These are phyloP conservation scores for Talaromyces stipitatus DNA, from an alignment of 495 filamentous ascomycete genomes.

Conservation along the genomic window DNA sequence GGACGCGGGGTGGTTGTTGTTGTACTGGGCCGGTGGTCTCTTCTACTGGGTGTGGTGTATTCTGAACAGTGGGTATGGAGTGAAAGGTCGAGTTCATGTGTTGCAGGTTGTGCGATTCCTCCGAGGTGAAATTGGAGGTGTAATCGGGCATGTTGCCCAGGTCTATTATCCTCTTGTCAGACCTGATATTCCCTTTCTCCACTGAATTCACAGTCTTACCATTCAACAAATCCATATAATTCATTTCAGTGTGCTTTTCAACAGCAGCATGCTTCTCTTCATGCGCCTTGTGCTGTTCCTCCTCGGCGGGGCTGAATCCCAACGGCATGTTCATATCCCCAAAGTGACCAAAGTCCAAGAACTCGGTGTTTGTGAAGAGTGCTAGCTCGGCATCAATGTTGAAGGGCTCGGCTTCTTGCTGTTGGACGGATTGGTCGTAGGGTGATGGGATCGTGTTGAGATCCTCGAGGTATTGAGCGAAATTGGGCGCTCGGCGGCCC, in stretches of 20 bases:
- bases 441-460: constrained; percentile 69
- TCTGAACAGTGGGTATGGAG: constrained; percentile 15
- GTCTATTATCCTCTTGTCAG: constrained; percentile 18
- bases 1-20: constrained; percentile 13
- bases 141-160: constrained; percentile 31
- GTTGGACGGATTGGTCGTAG: constrained; percentile 54
- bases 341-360: constrained; percentile 78
- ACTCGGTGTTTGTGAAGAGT: constrained; percentile 88
- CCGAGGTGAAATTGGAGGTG: constrained; percentile 20
- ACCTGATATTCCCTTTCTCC: background rate
- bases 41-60: constrained; percentile 11
- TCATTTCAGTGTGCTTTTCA: constrained; percentile 24
- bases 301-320: constrained; percentile 26
- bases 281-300: constrained; percentile 10
- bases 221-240: constrained; percentile 38
- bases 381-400: constrained; percentile 69
- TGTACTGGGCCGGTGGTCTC: constrained; percentile 15
- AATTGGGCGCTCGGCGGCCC: constrained; percentile 67
- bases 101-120: constrained; percentile 16
- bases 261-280: constrained; percentile 15
- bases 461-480: constrained; percentile 81
- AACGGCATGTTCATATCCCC: constrained; percentile 31
- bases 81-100: constrained; percentile 22
- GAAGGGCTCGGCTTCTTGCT: constrained; percentile 45
- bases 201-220: constrained; percentile 20